Evolutionary conservation across 805 yeast genomes (phyloP).

Genomic region (Saturnispora saitoi): DNA sequence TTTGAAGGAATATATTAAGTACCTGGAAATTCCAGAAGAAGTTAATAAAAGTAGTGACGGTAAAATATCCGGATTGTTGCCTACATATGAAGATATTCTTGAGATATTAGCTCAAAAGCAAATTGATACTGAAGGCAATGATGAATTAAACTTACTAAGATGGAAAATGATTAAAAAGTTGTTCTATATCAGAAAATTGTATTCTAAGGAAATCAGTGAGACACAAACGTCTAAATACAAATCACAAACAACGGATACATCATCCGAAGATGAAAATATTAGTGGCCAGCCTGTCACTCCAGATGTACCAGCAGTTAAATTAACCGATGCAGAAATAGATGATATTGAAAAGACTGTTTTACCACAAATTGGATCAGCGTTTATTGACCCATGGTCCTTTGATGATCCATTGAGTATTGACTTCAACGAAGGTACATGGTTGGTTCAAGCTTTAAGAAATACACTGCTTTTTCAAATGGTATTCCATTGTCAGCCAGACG

Average conservation of each 20-base stretch:
- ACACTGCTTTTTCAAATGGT: slow-evolving; percentile 74
- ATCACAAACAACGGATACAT: not conserved
- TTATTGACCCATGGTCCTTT: slow-evolving; percentile 81
- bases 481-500: slow-evolving; percentile 94
- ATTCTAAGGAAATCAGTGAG: slow-evolving; percentile 33
- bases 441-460: slow-evolving; percentile 71
- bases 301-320: slow-evolving; percentile 26
- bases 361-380: slow-evolving; percentile 32
- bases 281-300: slow-evolving; percentile 21
- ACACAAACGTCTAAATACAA: not conserved
- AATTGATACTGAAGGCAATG: slow-evolving; percentile 19
- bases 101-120: slow-evolving; percentile 44
- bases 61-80: slow-evolving; percentile 27
- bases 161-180: slow-evolving; percentile 67
- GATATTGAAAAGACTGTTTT: slow-evolving; percentile 29
- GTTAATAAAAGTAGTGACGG: slow-evolving; percentile 16
- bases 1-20: slow-evolving; percentile 44
- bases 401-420: slow-evolving; percentile 79
- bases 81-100: slow-evolving; percentile 47
- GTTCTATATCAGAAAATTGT: slow-evolving; percentile 59
- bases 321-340: slow-evolving; percentile 36
- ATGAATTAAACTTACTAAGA: slow-evolving; percentile 42
- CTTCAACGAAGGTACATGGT: slow-evolving; percentile 83
- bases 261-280: slow-evolving; percentile 11
- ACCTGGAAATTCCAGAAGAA: slow-evolving; percentile 20